Base-by-base conservation (phyloP, 306 rosid genomes). In the Lathyrus sativus region DNA sequence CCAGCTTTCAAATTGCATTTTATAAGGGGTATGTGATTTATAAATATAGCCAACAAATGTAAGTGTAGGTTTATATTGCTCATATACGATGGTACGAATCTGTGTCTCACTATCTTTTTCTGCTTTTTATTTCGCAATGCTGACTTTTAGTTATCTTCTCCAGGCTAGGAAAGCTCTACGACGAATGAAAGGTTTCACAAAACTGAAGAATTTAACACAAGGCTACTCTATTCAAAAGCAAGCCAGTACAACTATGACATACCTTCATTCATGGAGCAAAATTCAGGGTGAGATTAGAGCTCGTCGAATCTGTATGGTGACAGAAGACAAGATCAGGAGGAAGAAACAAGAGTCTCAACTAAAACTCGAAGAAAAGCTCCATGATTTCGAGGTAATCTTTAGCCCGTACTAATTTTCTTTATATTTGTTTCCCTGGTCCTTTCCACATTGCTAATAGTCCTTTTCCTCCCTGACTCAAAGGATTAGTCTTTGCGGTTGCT, bases 361-460 rank as follows among this genome's bases (percentile, higher is more conserved):
- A 67, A 93, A 93, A 77, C 95, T 93, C 17, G 97, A 93, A 85
- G 96, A 90, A 55, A 93, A 88, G 76, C 90, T 93, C 69, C 99
- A 90, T 70, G 92, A 70, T 76, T 46, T 93, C 54, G 99, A 88
- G 95, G 99, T 90, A 76, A 73, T 50, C 66, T 79, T 64, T 33
- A 62, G 56, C 14, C 44, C 54, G 15, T 19, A 62, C 15, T 51
- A 48, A 56, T 53, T 18, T 15, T 77, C 61, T 45, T 38, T 46
- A 42, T 53, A 14, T 63, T 28, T 26, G 59, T 28, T 72, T 14
- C 49, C 38, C 38, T 33, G 38, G 38, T 33, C 8, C 38, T 33
- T 33, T 33, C 38, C 38, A 33, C 38, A 5, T 33, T 6, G 38
- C 38, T 2, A 33, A 33, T 33, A 33, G 38, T 33, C 38, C 38